Conservation (phyloP, 1,139 yeast genomes). For the Entelexis paramagnoliae region DNA sequence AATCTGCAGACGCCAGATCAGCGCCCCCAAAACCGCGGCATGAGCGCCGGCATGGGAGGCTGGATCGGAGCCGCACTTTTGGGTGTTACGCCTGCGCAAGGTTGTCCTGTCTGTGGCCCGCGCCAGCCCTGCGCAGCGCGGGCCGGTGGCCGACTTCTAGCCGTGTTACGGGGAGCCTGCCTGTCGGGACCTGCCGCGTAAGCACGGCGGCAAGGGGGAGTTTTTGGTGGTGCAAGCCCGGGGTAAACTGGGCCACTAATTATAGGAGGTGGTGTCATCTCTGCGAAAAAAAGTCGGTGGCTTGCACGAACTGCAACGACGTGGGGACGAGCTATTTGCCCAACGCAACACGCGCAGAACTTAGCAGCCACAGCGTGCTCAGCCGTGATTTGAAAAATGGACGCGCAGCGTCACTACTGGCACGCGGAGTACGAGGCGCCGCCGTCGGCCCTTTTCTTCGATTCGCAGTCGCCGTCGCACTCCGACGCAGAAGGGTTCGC, state of each 20-base stretch:
- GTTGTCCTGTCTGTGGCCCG: no score
- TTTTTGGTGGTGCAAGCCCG: conserved; percentile 1
- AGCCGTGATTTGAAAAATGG: not conserved
- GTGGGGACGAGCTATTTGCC: not conserved
- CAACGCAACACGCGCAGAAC: not conserved
- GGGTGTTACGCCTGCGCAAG: no score
- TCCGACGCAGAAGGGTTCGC: conserved; percentile 3
- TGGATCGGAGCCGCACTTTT: no score
- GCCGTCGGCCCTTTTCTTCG: not conserved
- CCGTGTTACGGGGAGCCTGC: not conserved
- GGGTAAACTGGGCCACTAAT: conserved; percentile 4
- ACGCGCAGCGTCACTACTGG: conserved; percentile 1
- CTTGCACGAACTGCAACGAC: not conserved
- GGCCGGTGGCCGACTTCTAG: not conserved
- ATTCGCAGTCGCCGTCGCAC: not conserved
- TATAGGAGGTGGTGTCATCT: conserved; percentile 3
- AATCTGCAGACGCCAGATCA: not conserved
- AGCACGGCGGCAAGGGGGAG: conserved; percentile 10
- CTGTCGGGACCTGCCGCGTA: conserved; percentile 1
- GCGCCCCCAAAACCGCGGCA: not conserved
- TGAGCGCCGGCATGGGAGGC: no score
- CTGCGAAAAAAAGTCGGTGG: not conserved
- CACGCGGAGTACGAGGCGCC: conserved; percentile 2
- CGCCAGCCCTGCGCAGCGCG: not conserved
- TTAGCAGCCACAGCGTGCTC: not conserved